Evolutionary conservation across 2,329 filamentous ascomycete genomes (phyloP).

Genomic region (Phoma sp.): DNA sequence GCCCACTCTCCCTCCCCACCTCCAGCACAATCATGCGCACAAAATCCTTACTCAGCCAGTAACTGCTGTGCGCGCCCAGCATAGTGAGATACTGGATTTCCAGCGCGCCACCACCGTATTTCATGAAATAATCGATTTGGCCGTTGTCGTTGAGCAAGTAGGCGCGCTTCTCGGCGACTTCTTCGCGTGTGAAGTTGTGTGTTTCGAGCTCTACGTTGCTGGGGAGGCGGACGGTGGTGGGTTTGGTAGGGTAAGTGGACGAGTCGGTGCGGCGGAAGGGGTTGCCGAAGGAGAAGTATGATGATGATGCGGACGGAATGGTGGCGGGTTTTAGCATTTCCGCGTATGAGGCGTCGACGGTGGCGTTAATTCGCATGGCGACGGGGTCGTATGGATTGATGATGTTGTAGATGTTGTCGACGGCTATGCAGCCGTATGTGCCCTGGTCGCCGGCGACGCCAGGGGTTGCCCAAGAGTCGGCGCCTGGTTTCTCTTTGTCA

Average conservation of each 20-base stretch:
- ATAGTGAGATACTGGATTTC: conserved; percentile 98
- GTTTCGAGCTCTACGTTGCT: conserved; percentile 85
- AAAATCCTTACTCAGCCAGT: conserved; percentile 89
- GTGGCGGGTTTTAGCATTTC: conserved; percentile 77
- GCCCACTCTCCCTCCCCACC: conserved; percentile 77
- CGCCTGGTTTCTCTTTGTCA: conserved; percentile 77
- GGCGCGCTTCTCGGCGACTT: conserved; percentile 88
- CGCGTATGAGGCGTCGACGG: conserved; percentile 83
- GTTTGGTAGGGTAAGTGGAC: conserved; percentile 33
- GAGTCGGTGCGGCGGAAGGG: conserved; percentile 49
- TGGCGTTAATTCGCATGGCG: conserved; percentile 89
- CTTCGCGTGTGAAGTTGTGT: conserved; percentile 91
- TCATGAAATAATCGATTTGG: conserved; percentile 89
- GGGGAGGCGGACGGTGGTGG: conserved; percentile 50
- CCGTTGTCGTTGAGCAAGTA: conserved; percentile 93
- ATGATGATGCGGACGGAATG: conserved; percentile 74
- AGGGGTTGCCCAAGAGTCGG: conserved; percentile 61
- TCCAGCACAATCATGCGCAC: conserved; percentile 90
- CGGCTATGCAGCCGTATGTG: conserved; percentile 86
- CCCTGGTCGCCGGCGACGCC: conserved; percentile 79
- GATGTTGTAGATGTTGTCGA: conserved; percentile 97
- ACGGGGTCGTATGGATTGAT: conserved; percentile 81
- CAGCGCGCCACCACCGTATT: conserved; percentile 82
- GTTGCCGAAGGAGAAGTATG: conserved; percentile 51
- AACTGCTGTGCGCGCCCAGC: conserved; percentile 92